Conservation (phyloP, 768 basidiomycete species). For the Ramaria sp. region DNA sequence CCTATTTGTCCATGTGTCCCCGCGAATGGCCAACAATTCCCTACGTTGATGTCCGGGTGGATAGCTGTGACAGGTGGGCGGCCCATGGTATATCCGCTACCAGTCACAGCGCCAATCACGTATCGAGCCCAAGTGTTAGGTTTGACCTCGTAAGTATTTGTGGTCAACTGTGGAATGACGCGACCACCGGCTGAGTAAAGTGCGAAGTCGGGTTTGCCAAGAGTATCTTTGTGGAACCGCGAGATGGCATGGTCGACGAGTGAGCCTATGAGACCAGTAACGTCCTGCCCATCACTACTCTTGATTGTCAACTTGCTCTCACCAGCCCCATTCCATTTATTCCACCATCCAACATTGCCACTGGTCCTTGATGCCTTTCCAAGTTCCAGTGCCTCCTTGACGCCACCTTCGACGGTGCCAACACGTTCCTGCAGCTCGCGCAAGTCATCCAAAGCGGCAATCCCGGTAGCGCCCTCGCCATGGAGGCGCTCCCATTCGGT, state of each 20-base stretch:
- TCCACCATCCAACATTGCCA: slow-evolving; percentile 47
- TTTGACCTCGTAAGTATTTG: slow-evolving; percentile 57
- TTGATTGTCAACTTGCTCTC: slow-evolving; percentile 45
- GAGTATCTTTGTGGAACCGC: slow-evolving; percentile 57
- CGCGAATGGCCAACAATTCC: slow-evolving; percentile 89
- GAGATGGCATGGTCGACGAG: slow-evolving; percentile 72
- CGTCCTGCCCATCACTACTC: slow-evolving; percentile 63
- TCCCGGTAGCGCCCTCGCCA: slow-evolving; percentile 41
- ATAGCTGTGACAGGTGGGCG: slow-evolving; percentile 77
- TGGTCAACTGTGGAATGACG: slow-evolving; percentile 75
- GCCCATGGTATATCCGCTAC: slow-evolving; percentile 49
- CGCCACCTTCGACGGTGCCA: slow-evolving; percentile 46
- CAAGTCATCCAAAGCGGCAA: slow-evolving; percentile 40
- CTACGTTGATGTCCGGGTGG: slow-evolving; percentile 74
- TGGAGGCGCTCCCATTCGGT: slow-evolving; percentile 17
- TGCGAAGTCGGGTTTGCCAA: slow-evolving; percentile 80
- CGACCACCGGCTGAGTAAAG: slow-evolving; percentile 72
- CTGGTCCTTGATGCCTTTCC: slow-evolving; percentile 31
- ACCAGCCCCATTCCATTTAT: slow-evolving; percentile 29
- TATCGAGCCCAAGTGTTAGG: slow-evolving; percentile 40
- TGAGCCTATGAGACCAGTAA: slow-evolving; percentile 56
- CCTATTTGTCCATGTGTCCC: slow-evolving; percentile 76
- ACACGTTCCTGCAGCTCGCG: slow-evolving; percentile 53
- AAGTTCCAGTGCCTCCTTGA: slow-evolving; percentile 64
- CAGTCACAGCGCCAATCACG: slow-evolving; percentile 47